Base-by-base conservation (phyloP, 108 stramenopile genomes). In the Discostella stelligeroides region DNA sequence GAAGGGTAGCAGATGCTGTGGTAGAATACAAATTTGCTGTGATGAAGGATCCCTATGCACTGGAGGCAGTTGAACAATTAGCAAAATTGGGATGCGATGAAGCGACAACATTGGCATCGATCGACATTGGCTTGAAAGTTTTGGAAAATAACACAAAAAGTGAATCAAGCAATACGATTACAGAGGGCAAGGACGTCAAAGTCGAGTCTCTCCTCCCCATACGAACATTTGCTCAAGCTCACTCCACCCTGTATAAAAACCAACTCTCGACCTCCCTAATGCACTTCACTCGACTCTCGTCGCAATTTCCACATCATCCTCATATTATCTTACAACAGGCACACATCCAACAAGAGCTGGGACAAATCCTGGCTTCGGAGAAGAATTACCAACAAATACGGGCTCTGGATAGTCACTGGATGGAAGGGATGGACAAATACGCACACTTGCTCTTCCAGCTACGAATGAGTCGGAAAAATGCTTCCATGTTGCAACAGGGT, bases 351-450 rank as follows among this genome's bases (percentile, higher is more conserved):
- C 83, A 71, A 83, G 77, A 67, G 45, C 38, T 70, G 17, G 56
- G 67, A 49, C 60, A 69, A 43, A 60, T 76, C 51, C 51, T 59
- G 0, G 68, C 49, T 27, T 64, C 79, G 5, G 79, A 80, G 37
- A 53, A 63, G 49, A 80, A 62, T 39, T 80, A 75, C 40, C 57
- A 69, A 60, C 79, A 68, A n/a, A 61, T 75, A n/a, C 59, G 79
- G 21, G 13, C 60, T 39, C 28, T 75, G 15, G 79, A 80, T 62
- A 34, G 28, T 15, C 37, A 74, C 28, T 70, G 70, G 70, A 45
- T 63, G 7, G 70, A 87, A 17, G 67, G 78, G 27, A 89, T 94
- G 88, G 92, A 91, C 66, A 75, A 87, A 34, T 94, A 94, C 58
- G 92, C 84, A 9, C 80, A 89, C 42, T 77, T 94, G 23, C 54